Evolutionary conservation across 176 grass and related monocot species (phyloP).

Genomic region (Musa troglodytarum): DNA sequence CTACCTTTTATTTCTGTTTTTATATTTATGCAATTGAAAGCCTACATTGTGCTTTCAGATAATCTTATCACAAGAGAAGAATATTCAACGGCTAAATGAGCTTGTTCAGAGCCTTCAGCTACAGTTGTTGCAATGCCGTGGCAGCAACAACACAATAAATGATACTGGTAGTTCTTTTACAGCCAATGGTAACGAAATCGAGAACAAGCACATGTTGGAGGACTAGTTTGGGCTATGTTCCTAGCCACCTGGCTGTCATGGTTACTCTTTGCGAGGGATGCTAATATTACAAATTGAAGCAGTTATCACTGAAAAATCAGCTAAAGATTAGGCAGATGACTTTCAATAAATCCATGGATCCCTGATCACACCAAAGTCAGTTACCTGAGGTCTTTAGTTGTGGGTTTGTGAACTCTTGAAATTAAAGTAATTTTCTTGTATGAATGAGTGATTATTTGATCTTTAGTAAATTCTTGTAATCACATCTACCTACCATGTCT

Average conservation of each 20-base stretch:
- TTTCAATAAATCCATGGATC: conserved; percentile 1
- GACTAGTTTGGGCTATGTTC: conserved; percentile 21
- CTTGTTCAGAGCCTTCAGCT: conserved; percentile 64
- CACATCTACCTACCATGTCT: neutral
- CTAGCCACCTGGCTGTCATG: neutral
- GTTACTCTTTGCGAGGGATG: neutral
- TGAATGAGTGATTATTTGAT: neutral
- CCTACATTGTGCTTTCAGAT: conserved; percentile 34
- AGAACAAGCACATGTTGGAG: conserved; percentile 51
- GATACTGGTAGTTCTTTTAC: conserved; percentile 34
- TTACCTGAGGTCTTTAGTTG: neutral
- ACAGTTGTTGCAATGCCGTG: conserved; percentile 51
- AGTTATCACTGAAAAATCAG: neutral
- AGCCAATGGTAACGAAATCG: conserved; percentile 44
- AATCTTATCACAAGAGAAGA: conserved; percentile 94
- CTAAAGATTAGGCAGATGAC: neutral
- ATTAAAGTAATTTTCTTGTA: neutral
- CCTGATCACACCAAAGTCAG: neutral
- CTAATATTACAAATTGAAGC: neutral
- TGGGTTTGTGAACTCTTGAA: neutral
- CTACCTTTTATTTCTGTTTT: neutral
- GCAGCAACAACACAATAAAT: conserved; percentile 39
- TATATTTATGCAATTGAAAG: conserved; percentile 7
- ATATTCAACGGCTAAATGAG: conserved; percentile 56
- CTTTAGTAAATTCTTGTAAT: neutral